phyloP scores from a whole-genome alignment of 805 yeast genomes.

The Wickerhamomyces alni region DNA sequence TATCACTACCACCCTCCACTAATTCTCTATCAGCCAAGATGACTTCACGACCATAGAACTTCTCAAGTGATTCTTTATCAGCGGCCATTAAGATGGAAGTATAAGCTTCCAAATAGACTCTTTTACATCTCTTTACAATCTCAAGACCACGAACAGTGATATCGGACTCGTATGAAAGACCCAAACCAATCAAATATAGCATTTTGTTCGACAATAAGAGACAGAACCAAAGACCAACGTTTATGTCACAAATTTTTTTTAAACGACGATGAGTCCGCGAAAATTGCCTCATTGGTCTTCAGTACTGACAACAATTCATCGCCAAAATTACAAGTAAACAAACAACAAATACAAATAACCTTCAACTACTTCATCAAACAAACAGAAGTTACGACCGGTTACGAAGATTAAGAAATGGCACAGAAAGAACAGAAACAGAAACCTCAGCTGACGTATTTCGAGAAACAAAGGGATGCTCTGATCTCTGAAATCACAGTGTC shows the following conservation, averaged over 20 bases:
- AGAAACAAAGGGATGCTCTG: slow-evolving; percentile 51
- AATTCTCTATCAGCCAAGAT: slow-evolving; percentile 91
- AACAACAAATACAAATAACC: no score
- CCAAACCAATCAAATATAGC: slow-evolving; percentile 89
- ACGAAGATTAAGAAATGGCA: no score
- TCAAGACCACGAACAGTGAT: slow-evolving; percentile 94
- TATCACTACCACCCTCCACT: slow-evolving; percentile 86
- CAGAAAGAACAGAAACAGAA: slow-evolving; percentile 12
- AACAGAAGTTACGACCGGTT: no score
- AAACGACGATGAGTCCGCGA: no score
- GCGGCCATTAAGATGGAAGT: slow-evolving; percentile 96
- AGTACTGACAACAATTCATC: no score
- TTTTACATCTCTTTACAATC: slow-evolving; percentile 70
- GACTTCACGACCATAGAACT: slow-evolving; percentile 79
- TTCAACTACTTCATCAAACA: no score
- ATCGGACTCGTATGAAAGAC: slow-evolving; percentile 82
- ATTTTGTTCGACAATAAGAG: slow-evolving; percentile 30
- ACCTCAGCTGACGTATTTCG: slow-evolving; percentile 35
- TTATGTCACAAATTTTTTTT: no score
- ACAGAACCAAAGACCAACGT: no score
- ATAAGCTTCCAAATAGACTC: slow-evolving; percentile 94
- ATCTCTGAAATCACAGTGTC: slow-evolving; percentile 52
- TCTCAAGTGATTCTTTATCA: slow-evolving; percentile 63
- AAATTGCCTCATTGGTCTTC: no score
- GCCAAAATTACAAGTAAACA: no score